A percentile compares a stretch with the other conserved stretches of the same genome.
Evolutionary conservation across 768 basidiomycete species (phyloP).

Genomic region (Rhizopogon vulgaris): DNA sequence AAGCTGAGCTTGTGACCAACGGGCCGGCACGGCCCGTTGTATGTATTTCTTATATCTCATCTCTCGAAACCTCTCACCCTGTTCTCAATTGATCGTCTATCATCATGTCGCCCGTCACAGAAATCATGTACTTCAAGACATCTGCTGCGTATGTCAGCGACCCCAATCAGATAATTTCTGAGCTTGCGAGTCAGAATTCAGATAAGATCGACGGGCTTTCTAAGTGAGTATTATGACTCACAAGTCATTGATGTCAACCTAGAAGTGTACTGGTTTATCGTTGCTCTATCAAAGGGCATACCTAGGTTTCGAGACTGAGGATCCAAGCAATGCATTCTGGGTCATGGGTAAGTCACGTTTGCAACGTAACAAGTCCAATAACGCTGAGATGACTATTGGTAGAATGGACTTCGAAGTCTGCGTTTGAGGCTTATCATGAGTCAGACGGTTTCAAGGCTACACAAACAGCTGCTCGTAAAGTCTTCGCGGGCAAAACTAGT

Average conservation of each 20-base stretch:
- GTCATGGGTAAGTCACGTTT: constrained; percentile 13
- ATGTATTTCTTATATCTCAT: no score
- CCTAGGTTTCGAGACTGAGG: constrained; percentile 23
- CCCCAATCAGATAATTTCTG: constrained; percentile 11
- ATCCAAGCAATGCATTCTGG: constrained; percentile 19
- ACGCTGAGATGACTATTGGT: background rate
- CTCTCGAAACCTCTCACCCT: background rate
- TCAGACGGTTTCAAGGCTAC: constrained; percentile 3
- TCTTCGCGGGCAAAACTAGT: constrained; percentile 15
- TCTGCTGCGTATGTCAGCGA: constrained; percentile 13
- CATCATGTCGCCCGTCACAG: constrained; percentile 19
- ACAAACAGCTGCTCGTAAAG: constrained; percentile 2
- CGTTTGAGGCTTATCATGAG: constrained; percentile 10
- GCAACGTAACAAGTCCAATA: constrained; percentile 1
- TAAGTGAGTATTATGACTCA: constrained; percentile 10
- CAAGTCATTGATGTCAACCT: background rate
- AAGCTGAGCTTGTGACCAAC: no score
- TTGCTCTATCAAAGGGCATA: constrained; percentile 19
- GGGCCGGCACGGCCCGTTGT: no score
- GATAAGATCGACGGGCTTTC: constrained; percentile 13
- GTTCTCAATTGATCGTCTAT: background rate
- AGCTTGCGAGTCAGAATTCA: constrained; percentile 5
- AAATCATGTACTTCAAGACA: constrained; percentile 20
- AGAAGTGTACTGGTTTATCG: background rate
- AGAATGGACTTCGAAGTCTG: constrained; percentile 23